These are phyloP conservation scores for Cutaneotrichosporon curvatum DNA, from an alignment of 1,284 basidiomycete species.

Conservation along the genomic window DNA sequence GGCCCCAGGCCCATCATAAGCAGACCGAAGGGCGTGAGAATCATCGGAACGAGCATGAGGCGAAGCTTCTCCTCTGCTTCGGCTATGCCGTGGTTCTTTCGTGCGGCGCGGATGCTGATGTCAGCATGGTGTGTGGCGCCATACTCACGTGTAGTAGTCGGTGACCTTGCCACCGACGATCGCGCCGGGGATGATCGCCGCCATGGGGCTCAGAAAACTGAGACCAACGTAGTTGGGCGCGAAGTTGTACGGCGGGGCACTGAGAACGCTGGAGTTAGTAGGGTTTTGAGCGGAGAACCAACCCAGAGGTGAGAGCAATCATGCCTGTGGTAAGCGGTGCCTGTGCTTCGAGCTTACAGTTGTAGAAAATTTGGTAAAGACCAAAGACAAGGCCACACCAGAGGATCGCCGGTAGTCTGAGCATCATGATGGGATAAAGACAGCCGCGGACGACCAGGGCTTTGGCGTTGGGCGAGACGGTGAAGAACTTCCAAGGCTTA, in stretches of 20 bases:
- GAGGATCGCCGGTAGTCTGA: slow-evolving; percentile 13
- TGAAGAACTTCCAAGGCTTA: slow-evolving; percentile 1
- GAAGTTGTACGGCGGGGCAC: slow-evolving; percentile 21
- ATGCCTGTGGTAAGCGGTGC: slow-evolving; percentile 4
- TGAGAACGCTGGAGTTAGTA: slow-evolving; percentile 9
- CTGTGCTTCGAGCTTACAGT: slow-evolving; percentile 5
- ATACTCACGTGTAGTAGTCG: slow-evolving; percentile 8
- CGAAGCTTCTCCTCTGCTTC: slow-evolving; percentile 22
- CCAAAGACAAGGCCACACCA: slow-evolving; percentile 18
- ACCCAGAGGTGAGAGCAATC: slow-evolving; percentile 15
- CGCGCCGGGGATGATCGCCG: slow-evolving; percentile 20
- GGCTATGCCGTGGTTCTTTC: slow-evolving; percentile 15
- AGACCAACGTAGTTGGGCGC: slow-evolving; percentile 18
- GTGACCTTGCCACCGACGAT: slow-evolving; percentile 9
- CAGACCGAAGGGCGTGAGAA: slow-evolving; percentile 15
- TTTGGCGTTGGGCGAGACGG: slow-evolving; percentile 10
- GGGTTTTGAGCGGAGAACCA: too few relatives aligned
- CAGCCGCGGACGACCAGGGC: slow-evolving; percentile 18
- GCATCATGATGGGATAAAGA: slow-evolving; percentile 13
- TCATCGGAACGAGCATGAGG: slow-evolving; percentile 12
- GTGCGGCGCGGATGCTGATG: slow-evolving; percentile 2
- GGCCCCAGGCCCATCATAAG: slow-evolving; percentile 25
- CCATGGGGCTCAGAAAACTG: slow-evolving; percentile 20
- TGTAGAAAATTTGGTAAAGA: slow-evolving; percentile 21
- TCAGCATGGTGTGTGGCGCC: too few relatives aligned